A percentile compares a stretch with the other conserved stretches of the same genome.
Conservation (phyloP, 257 asterid species). For the Penstemon newberryi region DNA sequence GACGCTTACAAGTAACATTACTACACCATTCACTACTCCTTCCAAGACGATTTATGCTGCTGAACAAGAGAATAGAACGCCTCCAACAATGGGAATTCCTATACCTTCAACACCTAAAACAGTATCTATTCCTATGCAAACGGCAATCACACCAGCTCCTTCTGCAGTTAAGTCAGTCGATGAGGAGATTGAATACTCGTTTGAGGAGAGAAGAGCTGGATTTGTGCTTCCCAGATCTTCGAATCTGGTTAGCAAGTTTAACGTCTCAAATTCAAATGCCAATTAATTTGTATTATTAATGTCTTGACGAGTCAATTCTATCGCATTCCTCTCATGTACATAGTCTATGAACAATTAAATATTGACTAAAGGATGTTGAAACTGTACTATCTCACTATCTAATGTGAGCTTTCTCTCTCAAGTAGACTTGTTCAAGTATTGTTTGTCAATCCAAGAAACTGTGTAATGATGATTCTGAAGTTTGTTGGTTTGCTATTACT, state of each 20-base stretch:
- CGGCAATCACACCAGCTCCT: conserved; percentile 47
- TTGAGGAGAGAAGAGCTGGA: conserved; percentile 83
- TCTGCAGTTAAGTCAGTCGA: conserved; percentile 31
- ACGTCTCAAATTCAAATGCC: neutral
- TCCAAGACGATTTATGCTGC: conserved; percentile 43
- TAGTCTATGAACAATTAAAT: conserved; percentile 25
- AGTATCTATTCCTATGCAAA: conserved; percentile 66
- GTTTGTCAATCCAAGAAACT: no score
- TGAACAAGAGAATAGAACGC: conserved; percentile 74
- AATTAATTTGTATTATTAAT: conserved; percentile 29
- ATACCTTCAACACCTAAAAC: conserved; percentile 71
- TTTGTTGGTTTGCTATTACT: no score
- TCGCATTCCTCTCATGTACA: conserved; percentile 42
- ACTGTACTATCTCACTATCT: no score
- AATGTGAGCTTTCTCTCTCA: no score
- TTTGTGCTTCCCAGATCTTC: conserved; percentile 53
- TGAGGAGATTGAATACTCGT: conserved; percentile 74
- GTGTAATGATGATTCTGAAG: no score
- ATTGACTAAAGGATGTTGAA: no score
- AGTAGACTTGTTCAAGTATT: no score
- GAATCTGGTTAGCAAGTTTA: conserved; percentile 20
- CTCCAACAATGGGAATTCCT: conserved; percentile 48
- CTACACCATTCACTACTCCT: conserved; percentile 57
- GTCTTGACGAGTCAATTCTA: no score
- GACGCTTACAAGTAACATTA: conserved; percentile 44